phyloP scores from a whole-genome alignment of 306 rosid species.

The Corylus americana region DNA sequence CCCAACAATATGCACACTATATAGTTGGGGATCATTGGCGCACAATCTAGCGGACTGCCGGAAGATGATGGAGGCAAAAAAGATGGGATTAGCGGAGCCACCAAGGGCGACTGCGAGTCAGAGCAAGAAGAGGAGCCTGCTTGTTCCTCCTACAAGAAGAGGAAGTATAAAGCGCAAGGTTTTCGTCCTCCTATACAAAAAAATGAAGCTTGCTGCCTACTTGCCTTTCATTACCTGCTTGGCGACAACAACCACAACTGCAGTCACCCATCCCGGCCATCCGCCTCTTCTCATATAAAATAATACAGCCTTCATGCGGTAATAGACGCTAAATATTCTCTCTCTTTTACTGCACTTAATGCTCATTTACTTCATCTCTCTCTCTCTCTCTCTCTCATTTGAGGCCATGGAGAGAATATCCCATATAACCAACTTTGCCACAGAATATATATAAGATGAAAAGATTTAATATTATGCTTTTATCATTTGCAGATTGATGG shows the following conservation, averaged over 20 bases:
- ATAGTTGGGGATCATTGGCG: too few species aligned
- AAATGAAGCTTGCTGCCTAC: not conserved
- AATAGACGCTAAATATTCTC: not conserved
- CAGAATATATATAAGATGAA: not conserved
- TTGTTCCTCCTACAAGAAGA: not conserved
- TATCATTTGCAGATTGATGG: not conserved
- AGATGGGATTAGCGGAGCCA: not conserved
- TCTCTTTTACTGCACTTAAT: not conserved
- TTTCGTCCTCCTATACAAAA: not conserved
- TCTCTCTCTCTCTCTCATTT: not conserved
- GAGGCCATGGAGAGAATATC: not conserved
- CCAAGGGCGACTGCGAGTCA: not conserved
- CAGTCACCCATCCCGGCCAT: not conserved
- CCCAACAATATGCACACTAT: too few species aligned
- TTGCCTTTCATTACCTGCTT: not conserved
- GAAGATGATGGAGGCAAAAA: not conserved
- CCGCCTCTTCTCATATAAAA: not conserved
- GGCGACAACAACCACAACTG: not conserved
- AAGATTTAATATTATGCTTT: not conserved
- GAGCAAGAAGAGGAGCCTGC: not conserved
- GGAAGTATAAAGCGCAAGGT: slow-evolving; percentile 6
- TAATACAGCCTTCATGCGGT: not conserved
- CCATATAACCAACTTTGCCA: not conserved
- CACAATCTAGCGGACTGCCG: too few species aligned
- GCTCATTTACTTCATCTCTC: not conserved